A percentile compares a stretch with the other conserved stretches of the same genome.
Evolutionary conservation across 495 filamentous ascomycete species (phyloP).

Genomic region (Penicillium goetzii): DNA sequence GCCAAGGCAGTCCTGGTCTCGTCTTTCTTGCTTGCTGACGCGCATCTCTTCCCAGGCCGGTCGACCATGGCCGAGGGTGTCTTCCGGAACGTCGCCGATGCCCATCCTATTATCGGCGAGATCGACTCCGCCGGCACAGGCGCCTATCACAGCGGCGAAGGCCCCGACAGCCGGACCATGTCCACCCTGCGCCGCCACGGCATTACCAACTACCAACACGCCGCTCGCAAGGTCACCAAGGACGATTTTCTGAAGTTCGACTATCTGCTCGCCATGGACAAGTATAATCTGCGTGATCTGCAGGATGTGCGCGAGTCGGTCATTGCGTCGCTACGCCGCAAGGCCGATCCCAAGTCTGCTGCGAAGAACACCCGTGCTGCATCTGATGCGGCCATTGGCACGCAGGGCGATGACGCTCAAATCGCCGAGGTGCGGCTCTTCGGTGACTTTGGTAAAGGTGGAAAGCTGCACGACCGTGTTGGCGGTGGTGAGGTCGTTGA

Average conservation of each 20-base stretch:
- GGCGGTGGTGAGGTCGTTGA: slow-evolving; percentile 74
- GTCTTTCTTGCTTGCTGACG: slow-evolving; percentile 8
- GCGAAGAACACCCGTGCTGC: slow-evolving; percentile 34
- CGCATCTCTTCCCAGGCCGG: slow-evolving; percentile 42
- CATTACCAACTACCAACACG: slow-evolving; percentile 76
- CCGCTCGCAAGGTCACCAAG: slow-evolving; percentile 70
- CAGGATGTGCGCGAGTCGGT: slow-evolving; percentile 58
- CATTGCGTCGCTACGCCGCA: slow-evolving; percentile 48
- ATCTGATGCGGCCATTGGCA: slow-evolving; percentile 31
- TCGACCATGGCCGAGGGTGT: slow-evolving; percentile 97
- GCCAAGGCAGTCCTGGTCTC: neutral
- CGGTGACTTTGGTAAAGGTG: slow-evolving; percentile 74
- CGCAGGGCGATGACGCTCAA: slow-evolving; percentile 38
- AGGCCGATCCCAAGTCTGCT: slow-evolving; percentile 30
- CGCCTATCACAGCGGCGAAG: slow-evolving; percentile 74
- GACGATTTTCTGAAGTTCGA: slow-evolving; percentile 83
- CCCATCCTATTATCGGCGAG: slow-evolving; percentile 60
- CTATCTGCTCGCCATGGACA: slow-evolving; percentile 94
- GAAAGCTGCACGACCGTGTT: slow-evolving; percentile 71
- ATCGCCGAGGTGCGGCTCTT: slow-evolving; percentile 73
- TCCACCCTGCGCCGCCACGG: slow-evolving; percentile 72
- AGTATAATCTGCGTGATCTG: slow-evolving; percentile 76
- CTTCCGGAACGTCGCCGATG: slow-evolving; percentile 72
- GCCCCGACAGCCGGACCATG: slow-evolving; percentile 84
- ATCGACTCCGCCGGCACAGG: slow-evolving; percentile 92